Evolutionary conservation across 108 stramenopile species (phyloP).

Genomic region (Parietichytrium sp.): DNA sequence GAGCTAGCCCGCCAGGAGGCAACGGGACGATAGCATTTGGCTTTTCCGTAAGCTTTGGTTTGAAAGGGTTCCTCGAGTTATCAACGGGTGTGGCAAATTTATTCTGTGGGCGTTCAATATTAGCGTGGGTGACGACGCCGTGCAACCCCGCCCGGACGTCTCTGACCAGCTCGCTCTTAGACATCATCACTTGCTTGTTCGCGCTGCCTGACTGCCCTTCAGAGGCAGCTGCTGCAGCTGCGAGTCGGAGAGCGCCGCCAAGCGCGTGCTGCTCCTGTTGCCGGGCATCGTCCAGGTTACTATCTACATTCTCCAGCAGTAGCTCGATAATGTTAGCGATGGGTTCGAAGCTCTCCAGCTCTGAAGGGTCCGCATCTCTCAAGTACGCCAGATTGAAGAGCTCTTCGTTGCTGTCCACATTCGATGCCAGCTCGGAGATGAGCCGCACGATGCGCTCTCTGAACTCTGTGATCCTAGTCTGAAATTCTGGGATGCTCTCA

Average conservation of each 20-base stretch:
- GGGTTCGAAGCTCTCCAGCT: slow-evolving; percentile 14
- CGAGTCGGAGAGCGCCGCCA: neutral
- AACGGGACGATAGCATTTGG: slow-evolving; percentile 8
- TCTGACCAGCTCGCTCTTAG: slow-evolving; percentile 29
- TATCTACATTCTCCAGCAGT: slow-evolving; percentile 24
- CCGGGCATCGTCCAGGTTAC: neutral
- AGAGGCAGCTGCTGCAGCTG: neutral
- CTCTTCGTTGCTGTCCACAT: slow-evolving; percentile 36
- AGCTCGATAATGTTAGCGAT: slow-evolving; percentile 10
- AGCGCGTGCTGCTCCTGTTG: neutral
- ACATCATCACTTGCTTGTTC: too few relatives aligned
- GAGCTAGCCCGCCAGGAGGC: neutral
- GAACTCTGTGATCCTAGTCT: neutral
- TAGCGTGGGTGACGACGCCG: slow-evolving; percentile 39
- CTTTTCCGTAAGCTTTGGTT: neutral
- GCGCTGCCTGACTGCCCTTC: too few relatives aligned
- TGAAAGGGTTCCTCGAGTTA: neutral
- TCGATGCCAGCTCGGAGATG: slow-evolving; percentile 23
- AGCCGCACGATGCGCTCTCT: neutral
- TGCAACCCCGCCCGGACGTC: slow-evolving; percentile 29
- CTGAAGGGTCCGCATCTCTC: neutral
- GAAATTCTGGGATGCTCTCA: slow-evolving; percentile 2
- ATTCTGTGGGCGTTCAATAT: slow-evolving; percentile 32
- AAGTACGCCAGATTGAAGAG: neutral
- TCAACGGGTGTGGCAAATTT: neutral